Percentiles rank a stretch among this genome's conserved stretches.
These are phyloP conservation scores for Zasmidium citrigriseum DNA, from an alignment of 2,329 filamentous ascomycete genomes.

Conservation along the genomic window DNA sequence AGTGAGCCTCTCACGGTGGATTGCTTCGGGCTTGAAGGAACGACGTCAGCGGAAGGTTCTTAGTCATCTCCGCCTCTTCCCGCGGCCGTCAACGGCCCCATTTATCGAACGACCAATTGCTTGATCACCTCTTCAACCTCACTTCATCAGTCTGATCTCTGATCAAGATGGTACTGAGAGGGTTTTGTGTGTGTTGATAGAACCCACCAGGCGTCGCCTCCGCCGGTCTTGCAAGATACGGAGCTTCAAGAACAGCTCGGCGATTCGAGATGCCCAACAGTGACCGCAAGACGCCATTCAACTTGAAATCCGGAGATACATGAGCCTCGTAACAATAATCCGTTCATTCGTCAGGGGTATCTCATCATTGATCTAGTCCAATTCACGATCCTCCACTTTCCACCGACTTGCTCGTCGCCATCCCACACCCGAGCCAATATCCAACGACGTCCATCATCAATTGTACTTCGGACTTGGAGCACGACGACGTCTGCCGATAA, in stretches of 20 bases:
- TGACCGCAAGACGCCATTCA: too few relatives aligned
- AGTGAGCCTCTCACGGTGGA: neutral
- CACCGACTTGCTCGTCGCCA: too few relatives aligned
- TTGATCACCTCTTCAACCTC: neutral
- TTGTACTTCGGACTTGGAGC: slow-evolving; percentile 5
- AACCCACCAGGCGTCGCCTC: too few relatives aligned
- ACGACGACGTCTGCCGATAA: slow-evolving; percentile 13
- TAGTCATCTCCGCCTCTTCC: neutral
- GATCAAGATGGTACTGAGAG: neutral
- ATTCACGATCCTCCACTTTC: too few relatives aligned
- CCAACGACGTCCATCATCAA: neutral
- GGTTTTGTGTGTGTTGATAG: too few relatives aligned
- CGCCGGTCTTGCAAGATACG: too few relatives aligned
- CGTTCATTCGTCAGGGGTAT: neutral
- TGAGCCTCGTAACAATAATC: neutral
- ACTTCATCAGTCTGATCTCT: too few relatives aligned
- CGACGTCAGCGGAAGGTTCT: neutral
- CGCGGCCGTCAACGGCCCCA: neutral
- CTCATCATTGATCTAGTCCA: neutral
- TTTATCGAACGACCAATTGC: neutral
- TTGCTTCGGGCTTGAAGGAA: neutral
- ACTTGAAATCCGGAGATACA: too few relatives aligned
- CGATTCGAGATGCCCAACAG: too few relatives aligned
- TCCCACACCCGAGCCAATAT: too few relatives aligned
- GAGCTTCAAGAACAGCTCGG: neutral